phyloP scores from a whole-genome alignment of 768 basidiomycete genomes.

The Auriscalpium microsporum region DNA sequence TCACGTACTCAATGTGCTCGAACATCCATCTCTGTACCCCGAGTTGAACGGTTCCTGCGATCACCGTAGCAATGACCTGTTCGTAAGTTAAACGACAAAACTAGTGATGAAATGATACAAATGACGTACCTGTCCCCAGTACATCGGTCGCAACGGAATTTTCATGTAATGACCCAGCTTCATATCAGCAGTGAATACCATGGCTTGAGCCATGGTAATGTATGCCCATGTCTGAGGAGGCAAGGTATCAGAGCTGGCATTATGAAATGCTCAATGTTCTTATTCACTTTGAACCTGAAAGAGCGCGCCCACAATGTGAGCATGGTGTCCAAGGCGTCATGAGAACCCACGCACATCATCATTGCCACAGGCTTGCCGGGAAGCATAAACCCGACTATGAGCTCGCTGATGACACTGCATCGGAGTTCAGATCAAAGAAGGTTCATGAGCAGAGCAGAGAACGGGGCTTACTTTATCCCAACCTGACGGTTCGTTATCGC shows the following conservation, averaged over 20 bases:
- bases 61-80: conserved; percentile 27
- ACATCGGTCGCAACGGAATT: conserved; percentile 59
- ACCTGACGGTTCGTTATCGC: conserved; percentile 74
- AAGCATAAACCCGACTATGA: conserved; percentile 53
- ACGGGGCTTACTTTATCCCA: conserved; percentile 35
- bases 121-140: conserved; percentile 35
- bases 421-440: neutral
- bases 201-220: conserved; percentile 54
- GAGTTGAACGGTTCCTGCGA: conserved; percentile 59
- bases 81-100: neutral
- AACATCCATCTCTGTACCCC: conserved; percentile 56
- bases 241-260: neutral
- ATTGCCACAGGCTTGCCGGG: conserved; percentile 64
- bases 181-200: conserved; percentile 64
- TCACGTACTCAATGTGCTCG: conserved; percentile 29
- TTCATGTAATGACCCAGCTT: conserved; percentile 70
- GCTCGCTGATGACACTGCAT: conserved; percentile 57
- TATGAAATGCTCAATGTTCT: neutral
- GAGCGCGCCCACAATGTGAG: neutral
- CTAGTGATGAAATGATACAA: conserved; percentile 44
- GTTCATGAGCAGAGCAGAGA: neutral
- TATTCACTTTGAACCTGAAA: conserved; percentile 5
- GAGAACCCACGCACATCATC: conserved; percentile 57
- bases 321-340: neutral
- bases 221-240: conserved; percentile 50